These are phyloP conservation scores for Yarrowia porcina DNA, from an alignment of 805 yeast genomes.

Conservation along the genomic window DNA sequence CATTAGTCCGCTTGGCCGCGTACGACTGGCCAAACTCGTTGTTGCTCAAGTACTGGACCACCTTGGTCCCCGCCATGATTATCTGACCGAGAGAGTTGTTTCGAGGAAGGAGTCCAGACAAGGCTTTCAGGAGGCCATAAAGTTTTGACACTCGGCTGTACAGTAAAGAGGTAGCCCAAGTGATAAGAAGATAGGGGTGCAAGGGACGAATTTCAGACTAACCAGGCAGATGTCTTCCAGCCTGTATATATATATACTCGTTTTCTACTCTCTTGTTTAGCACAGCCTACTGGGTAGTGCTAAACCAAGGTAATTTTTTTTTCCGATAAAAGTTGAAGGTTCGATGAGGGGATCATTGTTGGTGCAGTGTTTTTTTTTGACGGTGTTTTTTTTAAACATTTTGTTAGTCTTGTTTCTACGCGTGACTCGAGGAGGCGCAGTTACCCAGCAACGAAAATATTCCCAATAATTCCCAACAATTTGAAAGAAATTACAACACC, in stretches of 20 bases:
- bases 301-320: too few species aligned
- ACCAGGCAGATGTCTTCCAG: too few species aligned
- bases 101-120: conserved; percentile 20
- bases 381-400: neutral
- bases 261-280: neutral
- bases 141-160: neutral
- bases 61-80: conserved; percentile 29
- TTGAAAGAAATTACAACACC: too few species aligned
- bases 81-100: conserved; percentile 23
- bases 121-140: conserved; percentile 27
- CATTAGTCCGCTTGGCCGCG: conserved; percentile 11
- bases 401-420: neutral
- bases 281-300: neutral
- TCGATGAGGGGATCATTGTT: conserved; percentile 6
- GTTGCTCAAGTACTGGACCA: conserved; percentile 11
- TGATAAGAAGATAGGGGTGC: too few species aligned
- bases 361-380: too few species aligned
- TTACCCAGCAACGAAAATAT: neutral
- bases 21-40: neutral
- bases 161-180: too few species aligned
- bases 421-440: conserved; percentile 13
- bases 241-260: neutral
- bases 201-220: too few species aligned
- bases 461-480: too few species aligned
- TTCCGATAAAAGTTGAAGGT: too few species aligned